Evolutionary conservation across 1,284 basidiomycete species (phyloP), one percentile per base, ranked within the genome.

Genomic region (Apiotrichum gracile): DNA sequence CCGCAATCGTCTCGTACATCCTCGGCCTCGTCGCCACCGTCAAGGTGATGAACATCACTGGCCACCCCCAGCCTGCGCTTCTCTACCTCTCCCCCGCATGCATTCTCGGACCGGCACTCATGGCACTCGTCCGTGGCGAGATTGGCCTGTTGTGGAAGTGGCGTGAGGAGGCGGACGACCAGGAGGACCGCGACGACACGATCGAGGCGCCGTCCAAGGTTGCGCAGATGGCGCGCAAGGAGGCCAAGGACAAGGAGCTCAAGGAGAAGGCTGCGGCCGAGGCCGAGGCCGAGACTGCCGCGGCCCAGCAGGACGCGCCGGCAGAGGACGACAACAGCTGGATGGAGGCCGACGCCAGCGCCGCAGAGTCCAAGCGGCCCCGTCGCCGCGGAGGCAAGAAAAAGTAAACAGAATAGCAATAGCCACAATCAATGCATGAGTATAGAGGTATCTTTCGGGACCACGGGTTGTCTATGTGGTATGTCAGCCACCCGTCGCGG

Each of bases 11-110:
- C 6, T 88, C 85, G 24, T 98, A 97, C 74, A 75, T 88, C n/a
- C 56, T 78, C 22, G 94, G 92, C 0, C 80, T 97, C 24, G 73
- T 77, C 7, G 82, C 79, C 12, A 96, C 94, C 3, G 91, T 97
- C 83, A 71, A 71, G 0, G 88, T 94, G 17, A 93, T 97, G 92
- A 88, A 94, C 70, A 68, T 78, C 40, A 87, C 85, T 66, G 78
- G 80, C 44, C 81, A 80, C 16, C 91, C 90, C 0, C 94, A 98
- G 66, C 94, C 94, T 4, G 94, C 94, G 2, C 76, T 98, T 54
- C 78, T 98, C 34, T 98, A 97, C 72, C 81, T 98, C 61, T 74
- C 69, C 35, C 81, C 81, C 0, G 78, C 79, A 5, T 82, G 79
- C 84, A 73, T 74, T 14, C 49, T 73, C 17, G 73, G 76, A 26